Conservation (phyloP, 2,329 filamentous ascomycete species). For the Nigrospora osmanthi region DNA sequence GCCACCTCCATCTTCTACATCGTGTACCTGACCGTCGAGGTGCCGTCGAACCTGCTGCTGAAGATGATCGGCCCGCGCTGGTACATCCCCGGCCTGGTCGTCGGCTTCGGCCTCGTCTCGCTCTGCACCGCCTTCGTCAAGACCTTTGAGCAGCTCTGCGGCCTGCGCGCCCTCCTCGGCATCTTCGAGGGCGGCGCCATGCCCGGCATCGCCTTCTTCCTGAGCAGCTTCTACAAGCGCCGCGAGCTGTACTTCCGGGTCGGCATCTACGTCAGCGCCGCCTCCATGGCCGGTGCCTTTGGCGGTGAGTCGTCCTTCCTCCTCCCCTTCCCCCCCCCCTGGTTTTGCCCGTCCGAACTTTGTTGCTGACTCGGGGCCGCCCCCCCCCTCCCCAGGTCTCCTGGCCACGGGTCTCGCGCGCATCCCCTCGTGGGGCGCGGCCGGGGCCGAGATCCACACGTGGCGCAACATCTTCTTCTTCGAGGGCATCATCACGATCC, state of each 20-base stretch:
- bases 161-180: slow-evolving; percentile 39
- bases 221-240: slow-evolving; percentile 48
- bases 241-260: slow-evolving; percentile 47
- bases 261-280: slow-evolving; percentile 47
- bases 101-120: slow-evolving; percentile 47
- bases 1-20: slow-evolving; percentile 52
- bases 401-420: slow-evolving; percentile 42
- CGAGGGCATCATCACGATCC: slow-evolving; percentile 46
- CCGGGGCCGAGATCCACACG: slow-evolving; percentile 32
- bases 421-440: slow-evolving; percentile 43
- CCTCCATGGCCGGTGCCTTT: slow-evolving; percentile 48
- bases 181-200: slow-evolving; percentile 50
- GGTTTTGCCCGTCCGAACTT: too few species aligned
- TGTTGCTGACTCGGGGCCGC: too few species aligned
- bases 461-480: slow-evolving; percentile 59
- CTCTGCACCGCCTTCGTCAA: slow-evolving; percentile 45
- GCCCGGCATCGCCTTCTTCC: slow-evolving; percentile 49
- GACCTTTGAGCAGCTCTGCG: slow-evolving; percentile 36
- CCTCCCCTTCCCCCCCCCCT: not conserved
- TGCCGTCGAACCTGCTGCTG: slow-evolving; percentile 47
- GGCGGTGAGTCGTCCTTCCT: slow-evolving; percentile 23
- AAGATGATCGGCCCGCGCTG: slow-evolving; percentile 44
- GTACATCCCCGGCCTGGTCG: slow-evolving; percentile 45
- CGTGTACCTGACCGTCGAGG: slow-evolving; percentile 45
- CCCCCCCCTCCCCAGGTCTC: slow-evolving; percentile 21